Base-by-base conservation (phyloP, 2,329 filamentous ascomycete species). In the Hymenotorrendiella dingleyae region DNA sequence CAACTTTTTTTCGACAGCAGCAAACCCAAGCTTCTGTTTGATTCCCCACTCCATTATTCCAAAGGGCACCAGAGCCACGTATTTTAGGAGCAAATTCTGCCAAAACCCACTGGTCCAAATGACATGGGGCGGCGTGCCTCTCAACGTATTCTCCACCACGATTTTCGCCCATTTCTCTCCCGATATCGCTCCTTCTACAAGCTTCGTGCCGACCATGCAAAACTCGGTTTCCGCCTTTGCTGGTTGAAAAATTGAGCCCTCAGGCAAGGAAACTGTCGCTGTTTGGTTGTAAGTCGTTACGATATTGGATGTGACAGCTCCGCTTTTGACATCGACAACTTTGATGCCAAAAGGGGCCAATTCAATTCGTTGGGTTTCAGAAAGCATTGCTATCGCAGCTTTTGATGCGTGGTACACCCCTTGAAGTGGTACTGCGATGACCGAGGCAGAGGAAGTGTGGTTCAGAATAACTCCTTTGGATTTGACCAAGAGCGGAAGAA, bases 401-500 rank as follows among this genome's bases (percentile, higher is more conserved):
- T 54, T 55, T 1, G 45, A 48, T 3, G 53, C 52, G 17, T 46
- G 50, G 24, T 57, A 57, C 10, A 41, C 38, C 8, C 36, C 16
- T 19, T 49, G 43, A 8, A 48, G 53, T 4, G 50, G 48, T 4
- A 48, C 7, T 7, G 42, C 35, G 3, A 33, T 10, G 16, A 29
- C 23, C 4, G 44, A 41, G 4, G 24, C 36, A 10, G 68, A 46
- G 11, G 66, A 69, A 19, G 67, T 67, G 42, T 69, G 59, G 42
- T 70, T 67, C 9, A 70, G 63, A 48, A 71, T 67, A 4, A 64
- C 67, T n/a, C 51, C 46, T n/a, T 36, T 46, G 14, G 61, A 52
- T 42, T 61, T 62, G 19, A 62, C 29, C 2, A 67, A 52, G 11
- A 67, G 44, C 2, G 54, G 54, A 2, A 53, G 47, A 27, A 55